Percentiles rank a stretch among this genome's conserved stretches.
Conservation (phyloP, 345 rosid species). For the Sapria himalayana region DNA sequence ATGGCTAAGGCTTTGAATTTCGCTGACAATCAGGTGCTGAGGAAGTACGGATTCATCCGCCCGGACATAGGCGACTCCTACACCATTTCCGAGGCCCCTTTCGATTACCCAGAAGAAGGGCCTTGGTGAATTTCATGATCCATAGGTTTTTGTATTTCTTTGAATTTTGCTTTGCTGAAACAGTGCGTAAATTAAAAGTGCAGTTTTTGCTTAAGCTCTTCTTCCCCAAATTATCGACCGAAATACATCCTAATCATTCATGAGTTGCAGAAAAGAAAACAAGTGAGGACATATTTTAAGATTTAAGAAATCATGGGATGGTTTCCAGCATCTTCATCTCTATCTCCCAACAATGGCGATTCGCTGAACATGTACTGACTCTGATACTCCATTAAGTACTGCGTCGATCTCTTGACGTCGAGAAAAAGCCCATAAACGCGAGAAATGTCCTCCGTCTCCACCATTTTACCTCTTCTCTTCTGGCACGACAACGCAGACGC, state of each 20-base stretch:
- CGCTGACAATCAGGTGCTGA: slow-evolving; percentile 85
- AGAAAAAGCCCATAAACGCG: slow-evolving; percentile 64
- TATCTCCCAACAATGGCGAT: slow-evolving; percentile 18
- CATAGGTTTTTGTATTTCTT: too few relatives aligned
- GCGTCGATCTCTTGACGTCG: slow-evolving; percentile 86
- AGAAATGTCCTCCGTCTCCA: slow-evolving; percentile 51
- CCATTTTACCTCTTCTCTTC: slow-evolving; percentile 64
- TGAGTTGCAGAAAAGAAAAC: too few relatives aligned
- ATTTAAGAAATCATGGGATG: slow-evolving; percentile 29
- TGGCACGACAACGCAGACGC: slow-evolving; percentile 63
- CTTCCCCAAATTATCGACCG: too few relatives aligned
- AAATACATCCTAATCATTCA: too few relatives aligned
- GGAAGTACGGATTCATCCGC: slow-evolving; percentile 58
- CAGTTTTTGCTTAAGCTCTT: too few relatives aligned
- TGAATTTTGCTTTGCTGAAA: too few relatives aligned
- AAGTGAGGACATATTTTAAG: too few relatives aligned
- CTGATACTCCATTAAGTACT: slow-evolving; percentile 74
- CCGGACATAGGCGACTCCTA: slow-evolving; percentile 38
- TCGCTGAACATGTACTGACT: slow-evolving; percentile 81
- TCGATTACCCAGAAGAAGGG: slow-evolving; percentile 63
- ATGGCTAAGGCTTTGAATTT: slow-evolving; percentile 80
- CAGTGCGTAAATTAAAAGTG: too few relatives aligned
- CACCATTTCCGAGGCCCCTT: slow-evolving; percentile 36
- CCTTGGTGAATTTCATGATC: slow-evolving; percentile 67
- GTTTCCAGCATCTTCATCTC: slow-evolving; percentile 22